Evolutionary conservation across 306 rosid genomes (phyloP), one percentile per base, ranked within the genome.

Genomic region (Begonia fuchsioides): DNA sequence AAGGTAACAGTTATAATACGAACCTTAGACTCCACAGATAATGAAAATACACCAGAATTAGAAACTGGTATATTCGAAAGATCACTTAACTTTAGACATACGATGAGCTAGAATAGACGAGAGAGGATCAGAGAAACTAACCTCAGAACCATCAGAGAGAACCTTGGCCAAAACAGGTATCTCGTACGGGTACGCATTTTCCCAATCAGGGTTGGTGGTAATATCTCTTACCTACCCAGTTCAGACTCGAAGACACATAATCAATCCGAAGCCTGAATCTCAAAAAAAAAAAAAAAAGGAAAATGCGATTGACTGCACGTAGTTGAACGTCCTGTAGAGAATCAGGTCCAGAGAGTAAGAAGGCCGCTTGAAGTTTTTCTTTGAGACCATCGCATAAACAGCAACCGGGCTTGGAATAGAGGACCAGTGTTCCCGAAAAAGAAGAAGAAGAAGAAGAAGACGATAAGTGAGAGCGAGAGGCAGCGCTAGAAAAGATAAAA

Each of bases 321-420:
- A 92, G 72, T 58, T 82, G 59, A 8, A 85, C 75, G 61, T 79
- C 78, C 70, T 65, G 64, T 44, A 92, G 83, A 41, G 98, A 75
- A 54, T 82, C 76, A 5, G 93, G 78, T 15, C 71, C 93, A 10
- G 79, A 49, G 39, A 79, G 64, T 18, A 65, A 65, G 68, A 85
- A 77, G 1, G 94, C 94, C 8, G 86, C 70, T 17, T 82, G 87
- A 52, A 92, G 98, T 67, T 92, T 92, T 14, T 85, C 96, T 76
- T 92, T 85, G 70, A 92, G 96, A 40, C 93, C 98, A 53, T 85
- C 93, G 74, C 98, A 92, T 78, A 92, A 73, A 68, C 98, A 85
- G 83, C 98, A 85, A 15, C 79, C 94, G 49, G 94, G 93, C 64
- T 85, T 92, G 0, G 93, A 92, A 80, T 92, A 92, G 20, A 92